Conservation (phyloP, 768 basidiomycete species). For the Boletellus sp. region DNA sequence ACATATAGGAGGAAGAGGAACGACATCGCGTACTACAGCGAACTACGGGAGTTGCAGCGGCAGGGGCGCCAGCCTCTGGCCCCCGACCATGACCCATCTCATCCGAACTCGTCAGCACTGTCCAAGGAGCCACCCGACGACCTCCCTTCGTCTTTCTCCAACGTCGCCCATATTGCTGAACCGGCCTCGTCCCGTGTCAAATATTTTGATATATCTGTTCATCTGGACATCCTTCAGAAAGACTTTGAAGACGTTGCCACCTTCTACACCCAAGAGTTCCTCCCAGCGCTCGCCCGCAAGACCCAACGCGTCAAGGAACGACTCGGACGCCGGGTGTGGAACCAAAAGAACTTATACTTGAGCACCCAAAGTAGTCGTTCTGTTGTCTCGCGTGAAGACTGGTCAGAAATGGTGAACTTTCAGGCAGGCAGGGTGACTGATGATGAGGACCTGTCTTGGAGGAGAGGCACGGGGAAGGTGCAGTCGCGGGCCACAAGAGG, state of each 20-base stretch:
- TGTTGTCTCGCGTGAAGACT: conserved; percentile 40
- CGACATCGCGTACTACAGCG: conserved; percentile 42
- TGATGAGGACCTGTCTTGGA: background rate
- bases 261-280: conserved; percentile 36
- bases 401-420: conserved; percentile 53
- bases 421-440: conserved; percentile 7
- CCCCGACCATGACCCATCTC: conserved; percentile 20
- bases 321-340: conserved; percentile 76
- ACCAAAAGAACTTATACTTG: conserved; percentile 53
- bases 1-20: conserved; percentile 48
- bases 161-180: background rate
- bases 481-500: conserved; percentile 5
- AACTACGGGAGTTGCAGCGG: conserved; percentile 28
- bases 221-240: conserved; percentile 52
- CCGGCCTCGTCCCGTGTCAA: conserved; percentile 30
- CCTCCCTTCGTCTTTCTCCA: background rate
- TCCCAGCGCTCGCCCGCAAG: conserved; percentile 48
- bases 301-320: conserved; percentile 67
- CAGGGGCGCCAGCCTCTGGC: conserved; percentile 22
- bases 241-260: conserved; percentile 49
- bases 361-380: conserved; percentile 28
- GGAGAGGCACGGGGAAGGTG: background rate
- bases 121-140: background rate
- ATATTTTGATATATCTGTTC: conserved; percentile 49
- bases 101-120: background rate